A percentile compares a stretch with the other conserved stretches of the same genome.
Evolutionary conservation across 495 filamentous ascomycete genomes (phyloP).

Genomic region (Talaromyces borbonicus): DNA sequence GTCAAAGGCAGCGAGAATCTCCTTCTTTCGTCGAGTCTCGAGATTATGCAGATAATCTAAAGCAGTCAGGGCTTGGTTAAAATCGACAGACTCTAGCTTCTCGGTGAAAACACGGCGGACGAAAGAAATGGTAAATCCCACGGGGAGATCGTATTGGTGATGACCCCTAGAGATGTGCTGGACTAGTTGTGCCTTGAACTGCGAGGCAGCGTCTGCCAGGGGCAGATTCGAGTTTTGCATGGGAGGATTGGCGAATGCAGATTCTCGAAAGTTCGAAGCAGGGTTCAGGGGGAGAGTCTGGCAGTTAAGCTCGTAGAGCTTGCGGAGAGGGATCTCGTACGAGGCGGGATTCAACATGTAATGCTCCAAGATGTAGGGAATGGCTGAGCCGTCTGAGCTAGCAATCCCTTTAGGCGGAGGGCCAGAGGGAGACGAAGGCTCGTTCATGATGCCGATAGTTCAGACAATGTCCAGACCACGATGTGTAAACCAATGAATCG

Average conservation of each 20-base stretch:
- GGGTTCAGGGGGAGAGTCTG: slow-evolving; percentile 30
- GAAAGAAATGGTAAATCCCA: slow-evolving; percentile 57
- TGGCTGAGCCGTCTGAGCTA: slow-evolving; percentile 33
- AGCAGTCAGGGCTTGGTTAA: slow-evolving; percentile 60
- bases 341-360: slow-evolving; percentile 53
- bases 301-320: slow-evolving; percentile 66
- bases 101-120: slow-evolving; percentile 51
- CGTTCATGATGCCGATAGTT: background rate
- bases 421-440: background rate
- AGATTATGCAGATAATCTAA: slow-evolving; percentile 65
- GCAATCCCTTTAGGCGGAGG: slow-evolving; percentile 7
- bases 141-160: slow-evolving; percentile 56
- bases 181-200: slow-evolving; percentile 54
- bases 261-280: slow-evolving; percentile 20
- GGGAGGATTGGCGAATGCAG: slow-evolving; percentile 25
- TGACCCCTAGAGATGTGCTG: slow-evolving; percentile 53
- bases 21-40: slow-evolving; percentile 53
- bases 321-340: slow-evolving; percentile 65
- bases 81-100: slow-evolving; percentile 52
- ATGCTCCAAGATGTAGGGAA: slow-evolving; percentile 59
- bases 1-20: slow-evolving; percentile 37
- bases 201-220: slow-evolving; percentile 35
- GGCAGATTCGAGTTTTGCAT: slow-evolving; percentile 22
- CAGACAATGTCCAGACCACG: too few species aligned
- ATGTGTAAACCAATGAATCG: too few species aligned